Evolutionary conservation across 176 grass and related monocot genomes (phyloP).

Genomic region (Typha latifolia): DNA sequence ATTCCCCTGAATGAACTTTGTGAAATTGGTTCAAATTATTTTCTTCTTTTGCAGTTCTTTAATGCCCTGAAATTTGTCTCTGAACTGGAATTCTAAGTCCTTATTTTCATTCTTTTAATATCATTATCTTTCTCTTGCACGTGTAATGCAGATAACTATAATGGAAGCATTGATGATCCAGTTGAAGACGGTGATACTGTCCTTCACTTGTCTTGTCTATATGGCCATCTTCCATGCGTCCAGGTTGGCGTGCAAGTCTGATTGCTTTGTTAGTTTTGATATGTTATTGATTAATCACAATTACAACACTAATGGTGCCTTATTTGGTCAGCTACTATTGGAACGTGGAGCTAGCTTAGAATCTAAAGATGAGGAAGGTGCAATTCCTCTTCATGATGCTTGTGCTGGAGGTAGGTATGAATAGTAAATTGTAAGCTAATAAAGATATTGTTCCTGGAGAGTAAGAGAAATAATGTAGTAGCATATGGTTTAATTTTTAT

Average conservation of each 20-base stretch:
- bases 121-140: neutral
- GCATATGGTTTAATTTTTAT: neutral
- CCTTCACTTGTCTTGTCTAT: slow-evolving; percentile 90
- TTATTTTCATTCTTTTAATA: neutral
- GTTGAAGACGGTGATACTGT: slow-evolving; percentile 98
- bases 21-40: neutral
- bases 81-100: neutral
- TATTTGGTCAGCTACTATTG: slow-evolving; percentile 49
- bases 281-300: neutral
- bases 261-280: neutral
- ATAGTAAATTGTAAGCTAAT: too few species aligned
- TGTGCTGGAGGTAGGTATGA: slow-evolving; percentile 66
- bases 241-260: slow-evolving; percentile 45
- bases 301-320: neutral
- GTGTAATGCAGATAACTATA: slow-evolving; percentile 41
- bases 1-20: neutral
- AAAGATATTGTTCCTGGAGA: too few species aligned
- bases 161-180: slow-evolving; percentile 80
- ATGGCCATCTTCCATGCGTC: slow-evolving; percentile 84
- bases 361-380: slow-evolving; percentile 91
- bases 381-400: slow-evolving; percentile 93
- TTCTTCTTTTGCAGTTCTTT: neutral
- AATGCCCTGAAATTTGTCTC: too few species aligned
- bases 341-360: slow-evolving; percentile 71
- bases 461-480: too few species aligned